Percentiles rank a stretch among this genome's conserved stretches.
These are phyloP conservation scores for Smittium culicis DNA, from an alignment of 371 early-diverging fungal species.

Conservation along the genomic window DNA sequence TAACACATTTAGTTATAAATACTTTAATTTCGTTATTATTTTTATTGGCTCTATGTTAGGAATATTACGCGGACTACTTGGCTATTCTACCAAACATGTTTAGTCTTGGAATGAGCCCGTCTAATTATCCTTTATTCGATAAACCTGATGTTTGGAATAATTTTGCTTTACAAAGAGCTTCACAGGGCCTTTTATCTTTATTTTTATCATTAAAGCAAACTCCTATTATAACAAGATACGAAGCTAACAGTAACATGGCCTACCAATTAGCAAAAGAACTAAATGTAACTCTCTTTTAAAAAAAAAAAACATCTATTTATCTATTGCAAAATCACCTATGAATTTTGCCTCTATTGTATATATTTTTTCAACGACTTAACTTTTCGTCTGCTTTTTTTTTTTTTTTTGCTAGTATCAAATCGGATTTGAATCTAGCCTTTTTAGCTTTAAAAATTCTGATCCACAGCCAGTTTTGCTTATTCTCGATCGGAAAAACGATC, in stretches of 20 bases:
- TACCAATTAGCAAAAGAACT: constrained; percentile 69
- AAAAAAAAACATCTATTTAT: not conserved
- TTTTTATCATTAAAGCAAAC: constrained; percentile 76
- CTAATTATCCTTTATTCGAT: constrained; percentile 49
- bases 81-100: constrained; percentile 73
- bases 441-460: constrained; percentile 43
- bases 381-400: not conserved
- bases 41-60: constrained; percentile 30
- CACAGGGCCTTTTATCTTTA: constrained; percentile 62
- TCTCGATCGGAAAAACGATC: constrained; percentile 90
- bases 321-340: too few species aligned
- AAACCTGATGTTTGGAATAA: constrained; percentile 62
- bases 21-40: not conserved
- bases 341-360: too few species aligned
- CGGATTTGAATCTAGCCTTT: not conserved
- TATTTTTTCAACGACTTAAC: too few species aligned
- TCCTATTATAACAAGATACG: constrained; percentile 76
- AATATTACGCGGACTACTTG: constrained; percentile 83
- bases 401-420: not conserved
- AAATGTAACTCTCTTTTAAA: constrained; percentile 33
- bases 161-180: constrained; percentile 51
- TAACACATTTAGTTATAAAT: not conserved
- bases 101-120: constrained; percentile 52
- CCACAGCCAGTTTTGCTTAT: constrained; percentile 79
- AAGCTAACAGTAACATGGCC: constrained; percentile 59